Percentiles rank a stretch among this genome's conserved stretches.
These are phyloP conservation scores for Lagerstroemia speciosa DNA, from an alignment of 345 rosid genomes.

Conservation along the genomic window DNA sequence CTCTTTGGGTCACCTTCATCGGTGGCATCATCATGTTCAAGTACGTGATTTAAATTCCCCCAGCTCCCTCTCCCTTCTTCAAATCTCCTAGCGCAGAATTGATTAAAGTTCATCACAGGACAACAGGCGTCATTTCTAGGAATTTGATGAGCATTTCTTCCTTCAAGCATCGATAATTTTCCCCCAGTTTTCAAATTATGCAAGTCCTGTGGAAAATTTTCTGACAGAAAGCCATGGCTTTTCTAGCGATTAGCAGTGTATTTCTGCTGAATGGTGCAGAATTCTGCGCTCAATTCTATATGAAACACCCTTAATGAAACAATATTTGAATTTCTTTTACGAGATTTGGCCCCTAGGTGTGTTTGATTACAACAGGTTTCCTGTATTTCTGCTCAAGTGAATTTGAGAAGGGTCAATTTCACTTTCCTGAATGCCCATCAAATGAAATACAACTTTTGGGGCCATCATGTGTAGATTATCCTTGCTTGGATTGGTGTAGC, in stretches of 20 bases:
- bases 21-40: slow-evolving; percentile 99
- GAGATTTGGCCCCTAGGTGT: neutral
- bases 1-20: slow-evolving; percentile 97
- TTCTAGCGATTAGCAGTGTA: neutral
- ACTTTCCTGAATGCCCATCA: neutral
- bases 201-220: neutral
- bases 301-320: neutral
- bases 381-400: neutral
- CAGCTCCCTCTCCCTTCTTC: neutral
- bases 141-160: neutral
- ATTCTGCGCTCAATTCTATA: neutral
- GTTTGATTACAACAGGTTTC: neutral
- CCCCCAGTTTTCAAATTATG: neutral
- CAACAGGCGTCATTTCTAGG: neutral
- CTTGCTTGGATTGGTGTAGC: neutral
- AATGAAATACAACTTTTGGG: neutral
- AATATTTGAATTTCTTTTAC: neutral
- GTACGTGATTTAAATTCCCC: slow-evolving; percentile 21
- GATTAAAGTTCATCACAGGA: neutral
- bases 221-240: neutral
- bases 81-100: neutral
- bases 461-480: neutral
- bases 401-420: neutral
- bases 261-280: neutral
- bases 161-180: neutral